phyloP scores from a whole-genome alignment of 1,284 basidiomycete species.

The Cerrena zonata region DNA sequence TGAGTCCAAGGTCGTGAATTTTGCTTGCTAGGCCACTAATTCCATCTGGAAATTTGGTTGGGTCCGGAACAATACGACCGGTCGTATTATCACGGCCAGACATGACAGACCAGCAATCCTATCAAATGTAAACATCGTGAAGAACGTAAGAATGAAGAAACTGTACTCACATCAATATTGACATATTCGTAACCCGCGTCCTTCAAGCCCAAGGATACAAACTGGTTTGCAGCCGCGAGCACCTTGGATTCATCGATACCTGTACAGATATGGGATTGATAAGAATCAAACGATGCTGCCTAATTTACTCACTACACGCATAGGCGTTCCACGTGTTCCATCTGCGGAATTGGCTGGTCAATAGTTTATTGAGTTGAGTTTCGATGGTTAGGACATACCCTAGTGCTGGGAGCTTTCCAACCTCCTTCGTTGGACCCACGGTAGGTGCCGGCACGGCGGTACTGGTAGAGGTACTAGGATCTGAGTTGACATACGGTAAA shows the following conservation, averaged over 20 bases:
- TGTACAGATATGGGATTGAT: conserved; percentile 11
- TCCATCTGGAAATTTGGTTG: conserved; percentile 48
- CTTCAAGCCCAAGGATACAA: conserved; percentile 44
- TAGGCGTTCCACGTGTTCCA: conserved; percentile 57
- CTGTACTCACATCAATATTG: conserved; percentile 43
- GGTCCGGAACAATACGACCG: conserved; percentile 42
- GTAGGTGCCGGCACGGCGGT: conserved; percentile 24
- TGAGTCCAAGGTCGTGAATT: conserved; percentile 46
- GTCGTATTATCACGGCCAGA: conserved; percentile 35
- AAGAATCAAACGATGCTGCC: neutral
- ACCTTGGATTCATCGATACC: conserved; percentile 44
- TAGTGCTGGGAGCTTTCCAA: conserved; percentile 32
- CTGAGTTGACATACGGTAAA: too few relatives aligned
- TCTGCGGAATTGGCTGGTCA: conserved; percentile 19
- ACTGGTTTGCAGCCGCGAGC: conserved; percentile 41
- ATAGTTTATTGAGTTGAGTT: neutral
- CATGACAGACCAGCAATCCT: conserved; percentile 51
- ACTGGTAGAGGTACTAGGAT: neutral
- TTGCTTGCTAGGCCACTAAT: conserved; percentile 39
- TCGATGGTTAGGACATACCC: conserved; percentile 20
- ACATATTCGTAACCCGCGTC: conserved; percentile 49
- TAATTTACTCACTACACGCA: conserved; percentile 30
- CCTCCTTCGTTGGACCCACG: conserved; percentile 25
- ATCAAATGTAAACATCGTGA: neutral
- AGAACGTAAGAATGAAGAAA: neutral